Percentiles rank a stretch among this genome's conserved stretches.
phyloP scores from a whole-genome alignment of 2,329 filamentous ascomycete species.

The Amphichorda felina region DNA sequence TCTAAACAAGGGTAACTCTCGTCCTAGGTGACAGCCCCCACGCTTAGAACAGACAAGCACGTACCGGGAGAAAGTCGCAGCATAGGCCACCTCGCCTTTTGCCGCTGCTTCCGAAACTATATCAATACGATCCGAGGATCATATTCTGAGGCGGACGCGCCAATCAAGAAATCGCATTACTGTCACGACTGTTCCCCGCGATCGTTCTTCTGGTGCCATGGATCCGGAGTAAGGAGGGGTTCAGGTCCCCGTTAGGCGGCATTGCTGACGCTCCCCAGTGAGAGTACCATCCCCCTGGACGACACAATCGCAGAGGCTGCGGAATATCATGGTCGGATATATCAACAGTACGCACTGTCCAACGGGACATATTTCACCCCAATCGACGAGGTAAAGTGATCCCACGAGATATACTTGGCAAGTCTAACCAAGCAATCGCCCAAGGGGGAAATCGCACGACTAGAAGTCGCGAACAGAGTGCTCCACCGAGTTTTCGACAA shows the following conservation, averaged over 20 bases:
- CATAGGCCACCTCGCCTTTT: too few relatives aligned
- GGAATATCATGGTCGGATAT: conserved; percentile 49
- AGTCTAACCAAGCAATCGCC: background rate
- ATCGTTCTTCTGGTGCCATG: conserved; percentile 9
- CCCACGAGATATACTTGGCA: background rate
- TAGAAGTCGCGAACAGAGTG: conserved; percentile 51
- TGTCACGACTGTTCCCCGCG: too few relatives aligned
- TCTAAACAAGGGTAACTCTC: too few relatives aligned
- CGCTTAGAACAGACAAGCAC: too few relatives aligned
- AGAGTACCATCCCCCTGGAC: conserved; percentile 42
- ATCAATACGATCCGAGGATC: too few relatives aligned
- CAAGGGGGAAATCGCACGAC: conserved; percentile 56
- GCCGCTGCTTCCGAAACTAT: too few relatives aligned
- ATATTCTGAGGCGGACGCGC: too few relatives aligned
- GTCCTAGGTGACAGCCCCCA: too few relatives aligned
- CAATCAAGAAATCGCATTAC: too few relatives aligned
- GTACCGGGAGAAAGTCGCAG: too few relatives aligned
- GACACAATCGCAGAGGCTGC: conserved; percentile 46
- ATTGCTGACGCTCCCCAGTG: conserved; percentile 19
- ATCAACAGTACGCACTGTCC: conserved; percentile 54
- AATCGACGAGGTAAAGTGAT: conserved; percentile 50
- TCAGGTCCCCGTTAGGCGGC: background rate
- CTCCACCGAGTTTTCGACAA: conserved; percentile 54
- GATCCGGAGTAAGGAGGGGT: conserved; percentile 16
- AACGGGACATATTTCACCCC: conserved; percentile 56